Percentiles rank a stretch among this genome's conserved stretches.
phyloP scores from a whole-genome alignment of 768 basidiomycete species.

The Tubosaeta sp. region DNA sequence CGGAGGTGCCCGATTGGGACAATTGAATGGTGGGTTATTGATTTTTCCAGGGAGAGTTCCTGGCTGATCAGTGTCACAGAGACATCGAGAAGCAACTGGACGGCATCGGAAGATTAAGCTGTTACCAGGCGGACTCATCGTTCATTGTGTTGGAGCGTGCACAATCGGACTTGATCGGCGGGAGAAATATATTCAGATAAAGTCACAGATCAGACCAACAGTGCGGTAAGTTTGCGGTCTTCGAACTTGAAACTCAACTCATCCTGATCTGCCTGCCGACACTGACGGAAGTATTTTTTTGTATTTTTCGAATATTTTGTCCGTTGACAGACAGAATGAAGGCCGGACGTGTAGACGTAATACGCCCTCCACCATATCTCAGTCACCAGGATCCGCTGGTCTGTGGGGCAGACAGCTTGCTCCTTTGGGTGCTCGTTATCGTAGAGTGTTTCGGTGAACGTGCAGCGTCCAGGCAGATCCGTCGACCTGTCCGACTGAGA shows the following conservation, averaged over 20 bases:
- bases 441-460: conserved; percentile 18
- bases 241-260: conserved; percentile 33
- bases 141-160: conserved; percentile 19
- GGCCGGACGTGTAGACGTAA: conserved; percentile 19
- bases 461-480: conserved; percentile 29
- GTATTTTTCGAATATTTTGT: conserved; percentile 13
- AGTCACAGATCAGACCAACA: conserved; percentile 28
- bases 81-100: neutral
- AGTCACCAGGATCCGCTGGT: neutral
- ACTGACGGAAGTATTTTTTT: conserved; percentile 25
- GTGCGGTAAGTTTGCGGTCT: conserved; percentile 28
- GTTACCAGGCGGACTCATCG: neutral
- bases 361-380: conserved; percentile 6
- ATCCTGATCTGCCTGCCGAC: conserved; percentile 29
- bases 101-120: conserved; percentile 2
- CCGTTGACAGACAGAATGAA: conserved; percentile 20
- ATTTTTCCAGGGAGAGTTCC: conserved; percentile 15
- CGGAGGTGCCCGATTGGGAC: conserved; percentile 24
- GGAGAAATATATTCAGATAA: conserved; percentile 29
- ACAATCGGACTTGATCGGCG: conserved; percentile 34
- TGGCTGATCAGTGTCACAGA: conserved; percentile 2
- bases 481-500: conserved; percentile 11
- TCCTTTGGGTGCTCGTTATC: conserved; percentile 9
- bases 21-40: conserved; percentile 8
- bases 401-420: neutral